Conservation (phyloP, 1,284 basidiomycete genomes). For the Meira nashicola region DNA sequence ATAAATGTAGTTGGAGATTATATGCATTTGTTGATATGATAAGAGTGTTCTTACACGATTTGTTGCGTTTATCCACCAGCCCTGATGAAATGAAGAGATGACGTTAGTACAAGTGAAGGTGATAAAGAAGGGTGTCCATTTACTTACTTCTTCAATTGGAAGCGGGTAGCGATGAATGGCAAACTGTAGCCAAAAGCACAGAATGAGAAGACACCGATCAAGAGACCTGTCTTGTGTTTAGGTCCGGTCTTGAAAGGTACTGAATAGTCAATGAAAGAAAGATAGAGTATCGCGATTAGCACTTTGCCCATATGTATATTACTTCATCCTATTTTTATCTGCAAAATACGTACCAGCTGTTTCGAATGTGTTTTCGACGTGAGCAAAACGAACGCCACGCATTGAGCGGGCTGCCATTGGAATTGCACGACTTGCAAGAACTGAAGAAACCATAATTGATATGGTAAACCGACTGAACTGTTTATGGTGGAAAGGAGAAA, state of each 20-base stretch:
- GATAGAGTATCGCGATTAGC: neutral
- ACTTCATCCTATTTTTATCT: neutral
- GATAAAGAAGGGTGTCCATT: too few relatives aligned
- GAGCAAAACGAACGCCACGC: slow-evolving; percentile 29
- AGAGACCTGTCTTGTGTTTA: slow-evolving; percentile 42
- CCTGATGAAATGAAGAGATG: too few relatives aligned
- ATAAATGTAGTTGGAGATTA: too few relatives aligned
- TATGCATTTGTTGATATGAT: too few relatives aligned
- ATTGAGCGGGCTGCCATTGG: slow-evolving; percentile 1
- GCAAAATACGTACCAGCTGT: slow-evolving; percentile 31
- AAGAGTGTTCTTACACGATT: too few relatives aligned
- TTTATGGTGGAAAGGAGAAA: too few relatives aligned
- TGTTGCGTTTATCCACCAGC: too few relatives aligned
- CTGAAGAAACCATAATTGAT: slow-evolving; percentile 2
- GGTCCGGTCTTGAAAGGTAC: slow-evolving; percentile 47
- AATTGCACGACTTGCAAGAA: slow-evolving; percentile 8
- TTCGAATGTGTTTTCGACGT: slow-evolving; percentile 51
- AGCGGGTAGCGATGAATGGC: slow-evolving; percentile 44
- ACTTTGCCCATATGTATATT: neutral
- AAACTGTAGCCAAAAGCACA: slow-evolving; percentile 41
- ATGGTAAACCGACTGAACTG: too few relatives aligned
- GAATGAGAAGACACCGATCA: slow-evolving; percentile 39
- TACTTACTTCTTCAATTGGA: slow-evolving; percentile 31
- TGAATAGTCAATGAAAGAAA: slow-evolving; percentile 13
- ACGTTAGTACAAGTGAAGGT: too few relatives aligned